Evolutionary conservation across 805 yeast genomes (phyloP).

Genomic region (Starmerella apicola): DNA sequence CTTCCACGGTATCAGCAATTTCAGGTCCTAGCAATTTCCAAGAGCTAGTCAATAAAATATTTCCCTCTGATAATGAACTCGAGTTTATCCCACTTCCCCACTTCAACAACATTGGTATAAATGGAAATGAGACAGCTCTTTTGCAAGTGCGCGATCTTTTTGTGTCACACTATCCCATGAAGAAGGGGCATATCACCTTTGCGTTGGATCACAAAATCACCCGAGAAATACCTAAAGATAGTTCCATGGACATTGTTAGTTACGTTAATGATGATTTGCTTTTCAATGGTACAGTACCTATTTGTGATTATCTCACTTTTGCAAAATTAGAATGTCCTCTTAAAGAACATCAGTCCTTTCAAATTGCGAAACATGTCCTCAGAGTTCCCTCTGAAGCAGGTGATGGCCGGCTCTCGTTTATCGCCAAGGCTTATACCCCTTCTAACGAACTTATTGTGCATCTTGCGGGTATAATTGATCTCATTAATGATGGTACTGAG

Average conservation of each 20-base stretch:
- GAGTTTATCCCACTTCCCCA: constrained; percentile 9
- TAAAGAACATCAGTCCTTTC: constrained; percentile 5
- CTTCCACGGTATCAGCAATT: background rate
- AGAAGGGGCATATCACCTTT: constrained; percentile 23
- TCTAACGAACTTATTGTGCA: constrained; percentile 16
- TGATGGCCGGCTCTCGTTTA: constrained; percentile 23
- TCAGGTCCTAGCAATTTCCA: constrained; percentile 9
- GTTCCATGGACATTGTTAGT: constrained; percentile 18
- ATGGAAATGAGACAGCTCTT: constrained; percentile 20
- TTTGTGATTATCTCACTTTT: constrained; percentile 23
- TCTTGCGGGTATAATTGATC: constrained; percentile 20
- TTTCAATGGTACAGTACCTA: constrained; percentile 18
- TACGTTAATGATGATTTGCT: constrained; percentile 14
- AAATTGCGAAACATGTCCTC: constrained; percentile 17
- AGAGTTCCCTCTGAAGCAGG: constrained; percentile 24
- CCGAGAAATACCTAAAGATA: constrained; percentile 19
- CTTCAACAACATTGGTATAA: constrained; percentile 15
- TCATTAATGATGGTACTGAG: constrained; percentile 6
- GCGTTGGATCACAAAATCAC: constrained; percentile 18
- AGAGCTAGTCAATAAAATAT: constrained; percentile 15
- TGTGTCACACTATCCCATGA: constrained; percentile 23
- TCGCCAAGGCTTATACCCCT: constrained; percentile 22
- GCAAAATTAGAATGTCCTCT: constrained; percentile 25
- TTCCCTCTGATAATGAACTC: constrained; percentile 11
- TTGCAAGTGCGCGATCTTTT: constrained; percentile 19